Percentiles rank a stretch among this genome's conserved stretches.
phyloP scores from a whole-genome alignment of 169 alveolate genomes.

The Theileria parva region DNA sequence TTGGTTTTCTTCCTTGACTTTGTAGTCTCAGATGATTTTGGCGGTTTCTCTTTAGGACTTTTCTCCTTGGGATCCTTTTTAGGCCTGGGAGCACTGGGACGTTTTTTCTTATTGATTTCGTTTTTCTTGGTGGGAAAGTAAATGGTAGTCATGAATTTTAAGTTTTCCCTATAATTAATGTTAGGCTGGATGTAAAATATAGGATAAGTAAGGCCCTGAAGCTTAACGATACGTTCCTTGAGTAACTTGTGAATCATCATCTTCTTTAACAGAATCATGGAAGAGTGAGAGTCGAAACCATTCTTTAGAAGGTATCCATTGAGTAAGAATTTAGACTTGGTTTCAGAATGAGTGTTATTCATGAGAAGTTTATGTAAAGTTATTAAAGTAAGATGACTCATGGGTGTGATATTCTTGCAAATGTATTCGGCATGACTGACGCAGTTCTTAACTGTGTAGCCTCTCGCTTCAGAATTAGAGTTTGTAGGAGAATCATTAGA shows the following conservation, averaged over 20 bases:
- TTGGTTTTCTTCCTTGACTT: not conserved
- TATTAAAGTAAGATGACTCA: slow-evolving; percentile 26
- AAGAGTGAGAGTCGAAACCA: slow-evolving; percentile 42
- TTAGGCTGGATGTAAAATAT: slow-evolving; percentile 48
- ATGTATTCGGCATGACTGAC: slow-evolving; percentile 28
- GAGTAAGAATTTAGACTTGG: not conserved
- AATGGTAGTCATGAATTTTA: slow-evolving; percentile 24
- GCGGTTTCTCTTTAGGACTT: slow-evolving; percentile 20
- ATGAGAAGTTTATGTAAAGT: slow-evolving; percentile 48
- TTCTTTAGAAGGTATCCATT: slow-evolving; percentile 39
- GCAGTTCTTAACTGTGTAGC: slow-evolving; percentile 27
- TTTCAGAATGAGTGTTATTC: not conserved
- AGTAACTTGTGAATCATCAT: slow-evolving; percentile 58
- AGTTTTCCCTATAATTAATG: slow-evolving; percentile 25
- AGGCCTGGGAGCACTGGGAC: not conserved
- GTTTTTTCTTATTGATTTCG: not conserved
- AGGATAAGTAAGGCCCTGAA: slow-evolving; percentile 7
- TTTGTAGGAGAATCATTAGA: not conserved
- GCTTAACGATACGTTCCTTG: slow-evolving; percentile 38
- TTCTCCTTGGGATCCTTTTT: slow-evolving; percentile 11
- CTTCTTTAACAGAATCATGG: slow-evolving; percentile 54
- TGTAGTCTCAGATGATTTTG: slow-evolving; percentile 3
- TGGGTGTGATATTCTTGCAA: slow-evolving; percentile 15
- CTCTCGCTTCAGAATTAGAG: not conserved
- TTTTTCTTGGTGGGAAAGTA: slow-evolving; percentile 18